phyloP scores from a whole-genome alignment of 768 basidiomycete species.

The Lentinula aciculospora region DNA sequence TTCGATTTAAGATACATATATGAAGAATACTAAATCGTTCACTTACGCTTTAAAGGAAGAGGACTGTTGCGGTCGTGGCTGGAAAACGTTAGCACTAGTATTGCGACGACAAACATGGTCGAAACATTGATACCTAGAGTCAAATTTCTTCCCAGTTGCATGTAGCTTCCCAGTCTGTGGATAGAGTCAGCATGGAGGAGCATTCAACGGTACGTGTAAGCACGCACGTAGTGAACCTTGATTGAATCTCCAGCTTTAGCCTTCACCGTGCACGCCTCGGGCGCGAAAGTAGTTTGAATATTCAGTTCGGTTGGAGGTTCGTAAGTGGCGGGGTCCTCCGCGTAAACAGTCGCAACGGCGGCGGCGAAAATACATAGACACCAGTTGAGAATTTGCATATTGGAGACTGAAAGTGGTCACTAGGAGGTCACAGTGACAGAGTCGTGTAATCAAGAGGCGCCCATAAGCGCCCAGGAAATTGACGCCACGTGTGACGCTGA shows the following conservation, averaged over 20 bases:
- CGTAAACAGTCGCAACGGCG: slow-evolving; percentile 34
- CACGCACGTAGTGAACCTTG: slow-evolving; percentile 70
- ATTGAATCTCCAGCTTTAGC: slow-evolving; percentile 60
- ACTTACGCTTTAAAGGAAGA: slow-evolving; percentile 71
- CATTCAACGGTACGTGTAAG: background rate
- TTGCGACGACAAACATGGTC: background rate
- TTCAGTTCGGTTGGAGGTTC: slow-evolving; percentile 49
- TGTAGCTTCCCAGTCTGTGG: slow-evolving; percentile 76
- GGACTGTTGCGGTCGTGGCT: slow-evolving; percentile 73
- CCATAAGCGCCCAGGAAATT: too few relatives aligned
- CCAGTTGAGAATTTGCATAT: slow-evolving; percentile 49
- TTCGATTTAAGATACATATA: background rate
- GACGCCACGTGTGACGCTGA: too few relatives aligned
- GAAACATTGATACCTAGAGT: slow-evolving; percentile 57
- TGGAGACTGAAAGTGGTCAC: slow-evolving; percentile 11
- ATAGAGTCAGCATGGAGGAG: background rate
- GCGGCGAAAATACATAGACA: slow-evolving; percentile 43
- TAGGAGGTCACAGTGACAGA: background rate
- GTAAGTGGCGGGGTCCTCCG: background rate
- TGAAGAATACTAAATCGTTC: background rate
- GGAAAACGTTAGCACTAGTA: background rate
- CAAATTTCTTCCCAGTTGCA: slow-evolving; percentile 76
- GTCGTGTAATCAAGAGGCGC: background rate
- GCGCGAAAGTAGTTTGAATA: slow-evolving; percentile 57
- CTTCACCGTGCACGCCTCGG: slow-evolving; percentile 48